Percentiles rank a stretch among this genome's conserved stretches.
Conservation (phyloP, 176 grass and related monocot species). For the Carex scoparia region DNA sequence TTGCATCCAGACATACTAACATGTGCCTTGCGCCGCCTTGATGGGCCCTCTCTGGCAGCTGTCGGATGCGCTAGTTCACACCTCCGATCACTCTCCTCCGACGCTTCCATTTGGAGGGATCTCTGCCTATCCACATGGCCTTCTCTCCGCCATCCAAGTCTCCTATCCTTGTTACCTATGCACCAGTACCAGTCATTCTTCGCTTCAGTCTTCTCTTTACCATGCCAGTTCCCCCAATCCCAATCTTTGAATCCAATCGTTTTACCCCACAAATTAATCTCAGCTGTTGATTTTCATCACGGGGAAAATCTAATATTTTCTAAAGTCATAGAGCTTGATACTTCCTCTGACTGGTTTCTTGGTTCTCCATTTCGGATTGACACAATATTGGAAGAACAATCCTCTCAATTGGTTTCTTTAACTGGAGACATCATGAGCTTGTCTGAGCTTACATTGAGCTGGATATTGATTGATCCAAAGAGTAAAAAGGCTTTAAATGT, state of each 20-base stretch:
- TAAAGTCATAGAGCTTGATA: slow-evolving; percentile 52
- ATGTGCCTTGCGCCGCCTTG: slow-evolving; percentile 47
- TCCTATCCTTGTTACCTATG: not conserved
- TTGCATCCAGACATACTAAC: slow-evolving; percentile 58
- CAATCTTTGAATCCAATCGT: not conserved
- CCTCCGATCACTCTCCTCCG: slow-evolving; percentile 45
- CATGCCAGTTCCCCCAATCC: not conserved
- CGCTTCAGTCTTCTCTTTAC: slow-evolving; percentile 72
- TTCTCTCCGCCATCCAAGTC: slow-evolving; percentile 31
- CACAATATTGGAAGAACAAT: slow-evolving; percentile 42
- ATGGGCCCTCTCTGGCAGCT: slow-evolving; percentile 65
- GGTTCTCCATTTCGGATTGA: slow-evolving; percentile 75
- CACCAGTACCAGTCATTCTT: slow-evolving; percentile 43
- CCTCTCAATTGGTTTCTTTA: slow-evolving; percentile 27
- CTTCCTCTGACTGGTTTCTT: slow-evolving; percentile 52
- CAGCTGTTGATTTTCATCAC: slow-evolving; percentile 68
- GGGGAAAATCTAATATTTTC: slow-evolving; percentile 44
- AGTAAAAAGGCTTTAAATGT: slow-evolving; percentile 38
- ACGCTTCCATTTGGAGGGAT: slow-evolving; percentile 45
- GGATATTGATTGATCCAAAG: slow-evolving; percentile 57
- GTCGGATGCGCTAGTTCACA: slow-evolving; percentile 42
- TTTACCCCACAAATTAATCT: slow-evolving; percentile 45
- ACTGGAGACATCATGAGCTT: not conserved
- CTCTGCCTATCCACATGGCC: slow-evolving; percentile 73
- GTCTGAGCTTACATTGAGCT: slow-evolving; percentile 51